A percentile compares a stretch with the other conserved stretches of the same genome.
phyloP scores from a whole-genome alignment of 2,329 filamentous ascomycete genomes.

The Colletotrichum spaethianum region DNA sequence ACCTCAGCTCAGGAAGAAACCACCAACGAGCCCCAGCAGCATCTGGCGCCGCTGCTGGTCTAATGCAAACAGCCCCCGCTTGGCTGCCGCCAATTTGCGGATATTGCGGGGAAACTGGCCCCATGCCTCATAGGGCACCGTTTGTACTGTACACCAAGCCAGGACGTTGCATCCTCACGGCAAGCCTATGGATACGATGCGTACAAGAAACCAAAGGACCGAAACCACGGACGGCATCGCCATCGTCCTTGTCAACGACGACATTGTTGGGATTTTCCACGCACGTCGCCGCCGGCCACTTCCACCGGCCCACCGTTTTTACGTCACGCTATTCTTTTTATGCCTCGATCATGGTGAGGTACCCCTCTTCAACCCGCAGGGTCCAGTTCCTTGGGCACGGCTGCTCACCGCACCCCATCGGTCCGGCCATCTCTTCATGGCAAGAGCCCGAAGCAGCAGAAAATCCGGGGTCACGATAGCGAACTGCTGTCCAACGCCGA shows the following conservation, averaged over 20 bases:
- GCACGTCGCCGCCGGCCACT: slow-evolving; percentile 34
- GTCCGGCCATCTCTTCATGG: slow-evolving; percentile 11
- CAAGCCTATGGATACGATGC: slow-evolving; percentile 16
- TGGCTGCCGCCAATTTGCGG: slow-evolving; percentile 31
- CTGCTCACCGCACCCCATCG: slow-evolving; percentile 36
- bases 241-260: slow-evolving; percentile 1
- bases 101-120: slow-evolving; percentile 39
- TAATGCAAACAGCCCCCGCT: slow-evolving; percentile 39
- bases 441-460: slow-evolving; percentile 15
- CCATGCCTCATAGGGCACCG: slow-evolving; percentile 29
- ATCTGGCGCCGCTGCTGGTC: slow-evolving; percentile 25
- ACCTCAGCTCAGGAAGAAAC: slow-evolving; percentile 11
- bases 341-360: slow-evolving; percentile 12
- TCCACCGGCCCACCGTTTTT: slow-evolving; percentile 31
- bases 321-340: slow-evolving; percentile 34
- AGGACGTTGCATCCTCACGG: not conserved
- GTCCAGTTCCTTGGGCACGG: slow-evolving; percentile 12
- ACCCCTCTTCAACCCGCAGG: slow-evolving; percentile 15
- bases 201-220: slow-evolving; percentile 6
- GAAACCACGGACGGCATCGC: not conserved
- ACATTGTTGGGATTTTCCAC: slow-evolving; percentile 14
- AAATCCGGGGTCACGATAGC: slow-evolving; percentile 34
- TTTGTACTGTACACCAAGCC: not conserved
- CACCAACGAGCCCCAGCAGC: slow-evolving; percentile 19
- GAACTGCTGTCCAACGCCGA: slow-evolving; percentile 22